phyloP scores from a whole-genome alignment of 2,329 filamentous ascomycete species.

The Aotearoamyces nothofagi region DNA sequence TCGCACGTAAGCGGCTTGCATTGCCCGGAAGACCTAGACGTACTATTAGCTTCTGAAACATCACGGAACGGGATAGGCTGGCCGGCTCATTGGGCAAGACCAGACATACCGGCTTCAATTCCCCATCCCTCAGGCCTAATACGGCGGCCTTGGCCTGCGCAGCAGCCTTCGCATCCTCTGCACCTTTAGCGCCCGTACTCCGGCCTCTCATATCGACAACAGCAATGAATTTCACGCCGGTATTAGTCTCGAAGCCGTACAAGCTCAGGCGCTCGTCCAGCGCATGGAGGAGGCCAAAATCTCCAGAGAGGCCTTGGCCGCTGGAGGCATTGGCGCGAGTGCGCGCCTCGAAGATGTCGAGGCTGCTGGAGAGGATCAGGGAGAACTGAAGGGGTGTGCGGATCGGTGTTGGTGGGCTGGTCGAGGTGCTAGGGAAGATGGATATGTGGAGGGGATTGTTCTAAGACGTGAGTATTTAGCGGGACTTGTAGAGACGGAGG shows the following conservation, averaged over 20 bases:
- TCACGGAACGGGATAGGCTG: neutral
- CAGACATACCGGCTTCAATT: slow-evolving; percentile 59
- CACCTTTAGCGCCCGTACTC: slow-evolving; percentile 5
- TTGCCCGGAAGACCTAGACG: slow-evolving; percentile 74
- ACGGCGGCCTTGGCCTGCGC: slow-evolving; percentile 25
- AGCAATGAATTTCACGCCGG: slow-evolving; percentile 78
- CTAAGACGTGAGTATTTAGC: too few relatives aligned
- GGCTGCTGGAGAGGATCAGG: slow-evolving; percentile 76
- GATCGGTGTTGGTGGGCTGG: slow-evolving; percentile 36
- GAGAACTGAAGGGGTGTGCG: slow-evolving; percentile 77
- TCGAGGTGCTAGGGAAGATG: slow-evolving; percentile 65
- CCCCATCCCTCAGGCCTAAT: slow-evolving; percentile 65
- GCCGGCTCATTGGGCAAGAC: too few relatives aligned
- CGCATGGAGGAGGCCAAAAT: slow-evolving; percentile 83
- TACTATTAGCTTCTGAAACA: neutral
- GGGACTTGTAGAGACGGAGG: slow-evolving; percentile 4
- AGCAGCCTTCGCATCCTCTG: slow-evolving; percentile 17
- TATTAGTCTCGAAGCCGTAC: slow-evolving; percentile 96
- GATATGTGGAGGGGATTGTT: slow-evolving; percentile 93
- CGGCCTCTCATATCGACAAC: slow-evolving; percentile 77
- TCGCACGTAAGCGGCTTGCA: slow-evolving; percentile 84
- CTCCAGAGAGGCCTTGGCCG: slow-evolving; percentile 48
- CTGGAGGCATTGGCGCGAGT: slow-evolving; percentile 48
- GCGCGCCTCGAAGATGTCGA: slow-evolving; percentile 87
- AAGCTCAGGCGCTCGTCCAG: slow-evolving; percentile 85